These are phyloP conservation scores for Eucalyptus dawsonii DNA, from an alignment of 345 rosid species.

Conservation along the genomic window DNA sequence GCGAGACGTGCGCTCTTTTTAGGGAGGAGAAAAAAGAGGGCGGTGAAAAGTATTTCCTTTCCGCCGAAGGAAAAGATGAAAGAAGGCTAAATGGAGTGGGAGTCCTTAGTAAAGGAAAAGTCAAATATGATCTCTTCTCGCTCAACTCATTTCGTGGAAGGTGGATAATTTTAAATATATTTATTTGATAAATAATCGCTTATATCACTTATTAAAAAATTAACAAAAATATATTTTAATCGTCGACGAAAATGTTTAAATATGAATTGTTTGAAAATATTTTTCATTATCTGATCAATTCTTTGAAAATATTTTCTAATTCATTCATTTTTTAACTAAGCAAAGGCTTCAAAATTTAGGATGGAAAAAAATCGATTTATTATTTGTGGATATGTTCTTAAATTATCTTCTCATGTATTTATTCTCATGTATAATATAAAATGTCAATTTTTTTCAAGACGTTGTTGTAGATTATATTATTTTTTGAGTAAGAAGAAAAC, in stretches of 20 bases:
- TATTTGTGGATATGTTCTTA: not conserved
- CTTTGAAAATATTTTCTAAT: not conserved
- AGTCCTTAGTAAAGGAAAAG: not conserved
- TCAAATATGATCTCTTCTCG: not conserved
- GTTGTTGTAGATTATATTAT: not conserved
- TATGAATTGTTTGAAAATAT: not conserved
- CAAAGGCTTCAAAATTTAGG: not conserved
- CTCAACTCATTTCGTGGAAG: not conserved
- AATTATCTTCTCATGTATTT: not conserved
- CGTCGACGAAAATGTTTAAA: not conserved
- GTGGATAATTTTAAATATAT: not conserved
- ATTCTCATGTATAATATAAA: not conserved
- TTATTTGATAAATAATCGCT: not conserved
- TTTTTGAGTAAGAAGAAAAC: not conserved
- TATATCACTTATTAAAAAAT: not conserved
- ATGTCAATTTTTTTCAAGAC: not conserved
- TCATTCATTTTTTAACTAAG: not conserved
- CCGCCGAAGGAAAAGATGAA: not conserved
- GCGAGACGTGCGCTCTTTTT: not conserved
- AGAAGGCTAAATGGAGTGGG: not conserved
- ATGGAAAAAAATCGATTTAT: not conserved
- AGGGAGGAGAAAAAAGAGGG: not conserved
- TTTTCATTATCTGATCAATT: rapidly evolving
- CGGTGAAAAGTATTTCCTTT: not conserved
- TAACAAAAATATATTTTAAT: not conserved